Evolutionary conservation across 257 asterid genomes (phyloP), one percentile per base, ranked within the genome.

Genomic region (Jacaranda copaia): DNA sequence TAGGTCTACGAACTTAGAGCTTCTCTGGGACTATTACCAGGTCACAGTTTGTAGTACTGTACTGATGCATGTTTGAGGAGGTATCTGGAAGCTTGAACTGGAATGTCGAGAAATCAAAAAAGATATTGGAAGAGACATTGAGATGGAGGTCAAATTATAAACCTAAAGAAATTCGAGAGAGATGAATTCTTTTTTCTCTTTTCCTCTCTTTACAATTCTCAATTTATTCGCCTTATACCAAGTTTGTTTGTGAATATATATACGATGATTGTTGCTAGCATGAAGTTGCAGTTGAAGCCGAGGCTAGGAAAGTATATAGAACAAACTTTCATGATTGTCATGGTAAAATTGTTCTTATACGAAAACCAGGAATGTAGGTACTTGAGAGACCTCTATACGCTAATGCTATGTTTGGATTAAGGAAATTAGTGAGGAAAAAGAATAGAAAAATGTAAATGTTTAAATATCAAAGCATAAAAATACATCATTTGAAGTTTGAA

Each of bases 301-400:
- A 92, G 81, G 92, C 99, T 0, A 98, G 99, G 82, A 91, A 94
- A 82, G 89, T 90, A 43, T 91, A 72, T 74, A 84, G 92, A 69
- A 97, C 98, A 77, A 88, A 85, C 81, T 94, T 94, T 72, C 98
- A 74, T 75, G 99, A 94, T 73, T 98, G 95, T 64, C 58, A 82
- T 14, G 99, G 99, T 39, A 84, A 98, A 85, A 79, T 85, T 46
- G 99, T 94, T 83, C 99, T 94, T 74, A 89, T 94, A 62, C 86
- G 92, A 63, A 85, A 97, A 80, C 98, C 98, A 18, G 98, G 97
- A 78, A 72, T 72, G 87, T 97, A 94, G 97, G 98, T 94, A 83
- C n/a, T 20, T 16, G 70, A 16, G 68, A 45, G 71, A 38, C 35
- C 62, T 61, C 40, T 62, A 43, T n/a, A n/a, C n/a, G n/a, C n/a